Conservation (phyloP, 176 grass and related monocot species). For the Ensete ventricosum region DNA sequence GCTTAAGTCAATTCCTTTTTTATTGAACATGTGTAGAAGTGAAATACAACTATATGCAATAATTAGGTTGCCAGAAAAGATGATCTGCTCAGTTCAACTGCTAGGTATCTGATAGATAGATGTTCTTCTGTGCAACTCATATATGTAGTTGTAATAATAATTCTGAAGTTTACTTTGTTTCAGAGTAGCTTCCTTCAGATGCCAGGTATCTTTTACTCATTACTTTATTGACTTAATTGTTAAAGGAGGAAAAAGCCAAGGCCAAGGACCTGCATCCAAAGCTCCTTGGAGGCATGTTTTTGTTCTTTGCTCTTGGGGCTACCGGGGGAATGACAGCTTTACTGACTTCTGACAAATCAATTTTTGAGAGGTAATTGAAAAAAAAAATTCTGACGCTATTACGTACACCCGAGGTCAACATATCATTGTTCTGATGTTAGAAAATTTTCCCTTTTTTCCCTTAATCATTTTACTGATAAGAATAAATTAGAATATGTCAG, state of each 20-base stretch:
- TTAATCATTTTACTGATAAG: neutral
- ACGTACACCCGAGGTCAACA: neutral
- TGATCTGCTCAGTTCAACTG: neutral
- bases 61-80: no score
- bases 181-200: neutral
- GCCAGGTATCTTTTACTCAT: neutral
- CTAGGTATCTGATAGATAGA: neutral
- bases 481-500: neutral
- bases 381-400: neutral
- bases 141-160: neutral
- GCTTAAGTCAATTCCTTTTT: neutral
- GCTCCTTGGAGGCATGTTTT: constrained; percentile 90
- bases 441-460: neutral
- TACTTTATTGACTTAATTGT: neutral
- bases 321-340: constrained; percentile 81
- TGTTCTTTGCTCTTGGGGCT: constrained; percentile 79
- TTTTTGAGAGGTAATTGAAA: constrained; percentile 69
- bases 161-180: neutral
- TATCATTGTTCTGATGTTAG: neutral
- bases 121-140: no score
- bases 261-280: constrained; percentile 94
- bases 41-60: no score
- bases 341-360: constrained; percentile 74
- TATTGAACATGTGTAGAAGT: neutral
- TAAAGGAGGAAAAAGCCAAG: constrained; percentile 83